Evolutionary conservation across 1,139 yeast species (phyloP).

Genomic region (Maudiozyma humilis): DNA sequence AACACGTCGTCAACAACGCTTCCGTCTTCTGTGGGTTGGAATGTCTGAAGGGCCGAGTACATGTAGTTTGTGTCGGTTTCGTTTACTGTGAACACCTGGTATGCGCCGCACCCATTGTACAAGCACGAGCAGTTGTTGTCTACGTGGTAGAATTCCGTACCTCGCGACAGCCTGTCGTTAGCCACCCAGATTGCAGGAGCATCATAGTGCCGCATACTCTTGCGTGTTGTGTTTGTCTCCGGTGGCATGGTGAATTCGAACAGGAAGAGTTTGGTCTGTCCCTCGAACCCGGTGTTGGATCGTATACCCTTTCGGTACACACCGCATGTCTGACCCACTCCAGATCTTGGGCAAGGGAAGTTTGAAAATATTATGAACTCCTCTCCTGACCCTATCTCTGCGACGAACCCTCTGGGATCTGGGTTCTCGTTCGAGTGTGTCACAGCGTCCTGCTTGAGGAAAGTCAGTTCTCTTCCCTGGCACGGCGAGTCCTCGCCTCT

Average conservation of each 20-base stretch:
- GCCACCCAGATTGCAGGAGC: conserved; percentile 72
- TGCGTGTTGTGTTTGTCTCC: conserved; percentile 36
- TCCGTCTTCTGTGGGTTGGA: conserved; percentile 40
- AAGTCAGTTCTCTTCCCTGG: conserved; percentile 56
- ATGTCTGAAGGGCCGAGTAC: conserved; percentile 59
- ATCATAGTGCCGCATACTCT: conserved; percentile 33
- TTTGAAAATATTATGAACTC: conserved; percentile 56
- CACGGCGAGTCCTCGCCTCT: conserved; percentile 44
- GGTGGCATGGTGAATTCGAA: conserved; percentile 63
- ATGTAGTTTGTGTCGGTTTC: conserved; percentile 33
- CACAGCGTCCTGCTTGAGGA: conserved; percentile 38
- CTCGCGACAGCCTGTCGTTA: conserved; percentile 67
- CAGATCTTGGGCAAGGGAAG: conserved; percentile 42
- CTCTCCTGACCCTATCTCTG: conserved; percentile 40
- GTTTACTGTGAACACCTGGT: conserved; percentile 57
- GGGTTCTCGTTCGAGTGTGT: conserved; percentile 40
- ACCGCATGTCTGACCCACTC: conserved; percentile 34
- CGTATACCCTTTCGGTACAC: conserved; percentile 64
- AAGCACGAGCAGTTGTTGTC: conserved; percentile 62
- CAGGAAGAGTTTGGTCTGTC: conserved; percentile 55
- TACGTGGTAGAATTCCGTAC: conserved; percentile 58
- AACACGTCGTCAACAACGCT: conserved; percentile 40
- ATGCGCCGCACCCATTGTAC: conserved; percentile 73
- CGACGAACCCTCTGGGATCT: conserved; percentile 39
- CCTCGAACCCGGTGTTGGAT: conserved; percentile 65